phyloP scores from a whole-genome alignment of 2,329 filamentous ascomycete species.

The Allantophomopsis cytisporea region DNA sequence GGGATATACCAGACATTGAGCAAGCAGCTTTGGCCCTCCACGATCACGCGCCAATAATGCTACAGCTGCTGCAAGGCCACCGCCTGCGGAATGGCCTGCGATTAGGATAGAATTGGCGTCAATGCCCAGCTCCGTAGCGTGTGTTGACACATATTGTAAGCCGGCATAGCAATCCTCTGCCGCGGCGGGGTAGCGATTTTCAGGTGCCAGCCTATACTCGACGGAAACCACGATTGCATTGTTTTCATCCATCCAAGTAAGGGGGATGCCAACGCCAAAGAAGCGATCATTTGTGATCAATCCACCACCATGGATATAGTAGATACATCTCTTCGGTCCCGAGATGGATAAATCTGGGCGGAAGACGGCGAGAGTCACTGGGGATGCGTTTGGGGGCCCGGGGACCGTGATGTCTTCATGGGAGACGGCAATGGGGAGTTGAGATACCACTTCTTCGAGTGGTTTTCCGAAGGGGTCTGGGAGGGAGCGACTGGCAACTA shows the following conservation, averaged over 20 bases:
- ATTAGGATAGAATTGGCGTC: slow-evolving; percentile 34
- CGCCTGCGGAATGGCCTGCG: slow-evolving; percentile 41
- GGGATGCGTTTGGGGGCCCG: no score
- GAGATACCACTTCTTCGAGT: no score
- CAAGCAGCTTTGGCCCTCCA: slow-evolving; percentile 19
- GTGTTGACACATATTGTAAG: slow-evolving; percentile 27
- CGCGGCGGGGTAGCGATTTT: slow-evolving; percentile 39
- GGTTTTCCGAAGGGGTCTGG: no score
- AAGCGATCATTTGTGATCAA: background rate
- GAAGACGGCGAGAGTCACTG: background rate
- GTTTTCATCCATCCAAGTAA: background rate
- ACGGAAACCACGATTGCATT: background rate
- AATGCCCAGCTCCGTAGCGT: slow-evolving; percentile 20
- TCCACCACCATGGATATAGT: background rate
- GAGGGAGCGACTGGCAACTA: no score
- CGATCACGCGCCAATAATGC: slow-evolving; percentile 30
- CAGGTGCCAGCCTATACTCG: slow-evolving; percentile 32
- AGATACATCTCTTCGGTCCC: background rate
- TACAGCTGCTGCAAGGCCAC: slow-evolving; percentile 38
- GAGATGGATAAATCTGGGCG: background rate
- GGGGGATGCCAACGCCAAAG: background rate
- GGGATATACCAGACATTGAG: slow-evolving; percentile 23
- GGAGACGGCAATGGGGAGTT: no score
- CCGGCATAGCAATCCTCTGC: slow-evolving; percentile 43
- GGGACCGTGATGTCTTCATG: no score